A percentile compares a stretch with the other conserved stretches of the same genome.
Evolutionary conservation across 1,284 basidiomycete species (phyloP).

Genomic region (Cystobasidiaceae sp.): DNA sequence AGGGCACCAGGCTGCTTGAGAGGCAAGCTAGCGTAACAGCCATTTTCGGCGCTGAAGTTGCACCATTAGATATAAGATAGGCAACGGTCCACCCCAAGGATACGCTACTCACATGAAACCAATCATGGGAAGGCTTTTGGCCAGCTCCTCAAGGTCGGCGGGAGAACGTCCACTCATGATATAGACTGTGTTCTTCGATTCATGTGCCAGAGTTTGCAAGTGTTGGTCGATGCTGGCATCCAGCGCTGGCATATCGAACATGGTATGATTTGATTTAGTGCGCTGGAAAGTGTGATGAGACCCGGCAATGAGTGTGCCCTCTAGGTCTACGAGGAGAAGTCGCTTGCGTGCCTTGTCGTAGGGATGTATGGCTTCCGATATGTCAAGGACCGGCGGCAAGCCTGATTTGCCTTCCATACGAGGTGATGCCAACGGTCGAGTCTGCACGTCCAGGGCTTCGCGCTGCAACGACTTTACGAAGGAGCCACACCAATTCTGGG

Average conservation of each 20-base stretch:
- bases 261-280: too few species aligned
- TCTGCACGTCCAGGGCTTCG: conserved; percentile 38
- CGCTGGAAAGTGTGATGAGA: too few species aligned
- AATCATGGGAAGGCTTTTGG: background rate
- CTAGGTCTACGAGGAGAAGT: conserved; percentile 70
- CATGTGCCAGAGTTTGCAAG: background rate
- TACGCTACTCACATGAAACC: conserved; percentile 22
- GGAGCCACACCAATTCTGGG: conserved; percentile 72
- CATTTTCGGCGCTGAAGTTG: conserved; percentile 67
- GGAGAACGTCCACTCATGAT: conserved; percentile 68
- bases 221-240: conserved; percentile 39
- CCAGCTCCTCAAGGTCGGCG: conserved; percentile 59
- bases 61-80: background rate
- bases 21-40: conserved; percentile 70
- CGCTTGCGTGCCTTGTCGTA: conserved; percentile 49
- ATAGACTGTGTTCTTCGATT: conserved; percentile 66
- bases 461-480: conserved; percentile 54
- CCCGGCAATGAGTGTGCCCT: conserved; percentile 63
- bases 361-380: background rate
- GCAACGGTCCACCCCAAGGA: too few species aligned
- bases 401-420: conserved; percentile 30
- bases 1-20: too few species aligned
- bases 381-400: conserved; percentile 6
- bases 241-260: background rate
- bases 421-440: conserved; percentile 44